A percentile compares a stretch with the other conserved stretches of the same genome.
Evolutionary conservation across 768 basidiomycete genomes (phyloP).

Genomic region (Astraeus odoratus): DNA sequence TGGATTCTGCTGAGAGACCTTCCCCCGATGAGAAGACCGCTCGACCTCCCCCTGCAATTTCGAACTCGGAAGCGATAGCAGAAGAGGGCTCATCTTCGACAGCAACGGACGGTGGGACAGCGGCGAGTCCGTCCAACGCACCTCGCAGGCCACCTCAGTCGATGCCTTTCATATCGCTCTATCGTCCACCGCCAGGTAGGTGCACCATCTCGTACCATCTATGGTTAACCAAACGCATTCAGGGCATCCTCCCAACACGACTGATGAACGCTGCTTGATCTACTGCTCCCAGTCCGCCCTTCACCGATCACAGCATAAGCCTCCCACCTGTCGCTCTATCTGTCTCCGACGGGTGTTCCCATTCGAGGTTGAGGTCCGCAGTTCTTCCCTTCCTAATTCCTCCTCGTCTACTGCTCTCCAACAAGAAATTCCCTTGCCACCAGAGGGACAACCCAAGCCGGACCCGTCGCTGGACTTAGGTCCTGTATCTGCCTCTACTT

Average conservation of each 20-base stretch:
- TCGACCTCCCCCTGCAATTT: no score
- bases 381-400: no score
- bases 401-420: constrained; percentile 11
- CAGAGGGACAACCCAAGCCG: constrained; percentile 50
- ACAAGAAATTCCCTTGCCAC: constrained; percentile 54
- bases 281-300: constrained; percentile 53
- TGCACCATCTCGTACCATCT: background rate
- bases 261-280: constrained; percentile 60
- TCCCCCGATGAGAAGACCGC: no score
- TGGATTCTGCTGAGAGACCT: background rate
- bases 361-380: constrained; percentile 51
- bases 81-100: background rate
- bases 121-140: background rate
- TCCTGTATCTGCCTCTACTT: background rate
- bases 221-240: background rate
- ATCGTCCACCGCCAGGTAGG: constrained; percentile 19
- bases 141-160: background rate
- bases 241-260: constrained; percentile 53
- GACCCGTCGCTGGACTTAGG: constrained; percentile 5
- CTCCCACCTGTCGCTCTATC: constrained; percentile 51
- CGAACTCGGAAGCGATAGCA: no score
- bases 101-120: background rate
- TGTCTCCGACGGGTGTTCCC: constrained; percentile 62
- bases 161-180: constrained; percentile 9
- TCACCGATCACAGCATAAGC: constrained; percentile 42